Evolutionary conservation across 495 filamentous ascomycete genomes (phyloP), one percentile per base, ranked within the genome.

Genomic region (Penicillium cosmopolitanum): DNA sequence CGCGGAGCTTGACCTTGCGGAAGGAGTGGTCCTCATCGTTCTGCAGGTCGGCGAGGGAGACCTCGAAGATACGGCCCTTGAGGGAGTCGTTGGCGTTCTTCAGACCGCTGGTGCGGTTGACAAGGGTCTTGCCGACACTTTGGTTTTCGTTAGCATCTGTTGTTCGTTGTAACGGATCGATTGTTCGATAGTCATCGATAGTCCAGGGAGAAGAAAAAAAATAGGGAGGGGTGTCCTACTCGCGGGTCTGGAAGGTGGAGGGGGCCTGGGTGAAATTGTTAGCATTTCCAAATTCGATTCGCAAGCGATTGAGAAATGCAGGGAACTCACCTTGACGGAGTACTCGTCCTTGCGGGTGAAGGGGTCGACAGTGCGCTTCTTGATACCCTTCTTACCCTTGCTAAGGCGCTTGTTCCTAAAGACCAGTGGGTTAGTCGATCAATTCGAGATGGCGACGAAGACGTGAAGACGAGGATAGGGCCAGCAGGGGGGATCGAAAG

Each of bases 321-420:
- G 11, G 15, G 15, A 38, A 40, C 53, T 51, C 76, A 93, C 91
- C 91, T 97, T 98, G 78, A 98, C 87, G 64, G 89, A 90, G 83
- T 92, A 98, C 90, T 96, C 97, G 79, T 98, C 94, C 85, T 98
- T 98, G 72, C 93, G 88, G 72, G 93, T 83, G 83, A 98, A 98
- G 67, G 95, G 96, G 77, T 98, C 95, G 74, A 92, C 87, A 57
- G 90, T 88, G 81, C 91, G 93, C 95, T 98, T 98, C 91, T 98
- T 98, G 72, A 98, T 87, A 77, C 95, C 95, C 88, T 98, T 98
- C 91, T 98, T 98, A 84, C 95, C 96, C 85, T 98, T 98, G 52
- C 95, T 98, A 83, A 98, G 87, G 80, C 95, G 90, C 92, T 98
- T 98, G 86, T 98, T 98, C 90, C 96, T 98, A 73, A 34, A 61